Percentiles rank a stretch among this genome's conserved stretches.
phyloP scores from a whole-genome alignment of 2,329 filamentous ascomycete species.

The Cladophialophora chaetospira region DNA sequence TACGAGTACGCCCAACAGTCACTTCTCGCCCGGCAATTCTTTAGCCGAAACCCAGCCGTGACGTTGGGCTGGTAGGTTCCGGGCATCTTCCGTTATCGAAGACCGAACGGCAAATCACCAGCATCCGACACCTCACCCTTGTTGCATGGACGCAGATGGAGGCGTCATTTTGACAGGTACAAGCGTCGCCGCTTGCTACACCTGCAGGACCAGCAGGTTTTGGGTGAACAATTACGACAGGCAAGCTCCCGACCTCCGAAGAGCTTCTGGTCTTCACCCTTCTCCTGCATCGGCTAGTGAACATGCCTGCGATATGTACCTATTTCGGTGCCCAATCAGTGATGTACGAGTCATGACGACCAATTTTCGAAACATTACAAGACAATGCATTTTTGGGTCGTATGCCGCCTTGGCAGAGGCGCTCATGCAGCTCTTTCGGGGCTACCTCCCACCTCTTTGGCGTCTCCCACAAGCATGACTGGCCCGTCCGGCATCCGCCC shows the following conservation, averaged over 20 bases:
- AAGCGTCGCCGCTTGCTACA: background rate
- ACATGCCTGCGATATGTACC: background rate
- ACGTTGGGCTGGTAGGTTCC: background rate
- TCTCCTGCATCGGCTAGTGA: background rate
- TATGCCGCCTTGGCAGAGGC: background rate
- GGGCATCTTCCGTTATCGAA: background rate
- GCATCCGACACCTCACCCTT: too few species aligned
- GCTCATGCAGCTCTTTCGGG: too few species aligned
- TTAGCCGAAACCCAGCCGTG: background rate
- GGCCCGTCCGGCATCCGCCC: background rate
- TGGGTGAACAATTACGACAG: background rate
- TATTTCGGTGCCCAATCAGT: background rate
- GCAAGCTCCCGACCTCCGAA: background rate
- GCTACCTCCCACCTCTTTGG: background rate
- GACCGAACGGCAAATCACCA: background rate
- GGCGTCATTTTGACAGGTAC: background rate
- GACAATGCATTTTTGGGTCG: background rate
- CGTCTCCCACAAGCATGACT: background rate
- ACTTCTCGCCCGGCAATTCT: background rate
- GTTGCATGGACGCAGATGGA: background rate
- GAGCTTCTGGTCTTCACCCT: background rate
- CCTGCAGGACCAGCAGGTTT: background rate
- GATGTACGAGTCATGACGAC: background rate
- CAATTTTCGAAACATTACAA: background rate
- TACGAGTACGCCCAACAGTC: too few species aligned